A percentile compares a stretch with the other conserved stretches of the same genome.
phyloP scores from a whole-genome alignment of 441 rosid genomes.

The Erysimum cheiri region DNA sequence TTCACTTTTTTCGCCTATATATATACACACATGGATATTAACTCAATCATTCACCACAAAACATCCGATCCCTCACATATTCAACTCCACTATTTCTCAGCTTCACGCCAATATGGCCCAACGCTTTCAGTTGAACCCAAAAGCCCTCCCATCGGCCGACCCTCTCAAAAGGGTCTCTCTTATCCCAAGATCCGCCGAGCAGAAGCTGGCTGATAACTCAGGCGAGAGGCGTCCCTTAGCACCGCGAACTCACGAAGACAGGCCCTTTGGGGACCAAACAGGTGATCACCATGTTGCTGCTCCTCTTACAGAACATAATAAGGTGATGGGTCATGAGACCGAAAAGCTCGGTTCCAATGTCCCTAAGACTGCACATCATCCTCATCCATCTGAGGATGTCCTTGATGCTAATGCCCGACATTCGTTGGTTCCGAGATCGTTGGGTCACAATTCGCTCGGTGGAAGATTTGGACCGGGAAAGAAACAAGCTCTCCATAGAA shows the following conservation, averaged over 20 bases:
- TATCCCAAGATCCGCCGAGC: slow-evolving; percentile 47
- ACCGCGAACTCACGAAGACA: slow-evolving; percentile 29
- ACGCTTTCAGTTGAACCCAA: slow-evolving; percentile 28
- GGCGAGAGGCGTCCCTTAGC: slow-evolving; percentile 43
- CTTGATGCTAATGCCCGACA: slow-evolving; percentile 33
- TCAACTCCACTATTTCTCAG: slow-evolving; percentile 6
- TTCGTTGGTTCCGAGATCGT: slow-evolving; percentile 37
- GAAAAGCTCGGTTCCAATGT: slow-evolving; percentile 28
- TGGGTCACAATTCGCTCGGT: slow-evolving; percentile 36
- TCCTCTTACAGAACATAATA: slow-evolving; percentile 33
- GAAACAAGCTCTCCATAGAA: slow-evolving; percentile 44
- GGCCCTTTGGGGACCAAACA: slow-evolving; percentile 27
- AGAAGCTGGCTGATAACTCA: slow-evolving; percentile 29
- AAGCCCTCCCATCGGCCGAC: slow-evolving; percentile 31
- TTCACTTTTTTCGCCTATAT: slow-evolving; percentile 37
- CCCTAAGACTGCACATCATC: slow-evolving; percentile 35
- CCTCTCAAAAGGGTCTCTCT: slow-evolving; percentile 42
- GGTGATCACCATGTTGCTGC: slow-evolving; percentile 31
- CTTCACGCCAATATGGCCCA: slow-evolving; percentile 37
- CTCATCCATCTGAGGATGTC: slow-evolving; percentile 32
- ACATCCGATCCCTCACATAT: slow-evolving; percentile 16
- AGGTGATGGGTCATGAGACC: slow-evolving; percentile 37
- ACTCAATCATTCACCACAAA: slow-evolving; percentile 32
- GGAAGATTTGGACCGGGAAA: slow-evolving; percentile 46
- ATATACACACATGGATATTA: slow-evolving; percentile 23